Percentiles rank a stretch among this genome's conserved stretches.
These are phyloP conservation scores for Penicillium maclennaniae DNA, from an alignment of 495 filamentous ascomycete species.

Conservation along the genomic window DNA sequence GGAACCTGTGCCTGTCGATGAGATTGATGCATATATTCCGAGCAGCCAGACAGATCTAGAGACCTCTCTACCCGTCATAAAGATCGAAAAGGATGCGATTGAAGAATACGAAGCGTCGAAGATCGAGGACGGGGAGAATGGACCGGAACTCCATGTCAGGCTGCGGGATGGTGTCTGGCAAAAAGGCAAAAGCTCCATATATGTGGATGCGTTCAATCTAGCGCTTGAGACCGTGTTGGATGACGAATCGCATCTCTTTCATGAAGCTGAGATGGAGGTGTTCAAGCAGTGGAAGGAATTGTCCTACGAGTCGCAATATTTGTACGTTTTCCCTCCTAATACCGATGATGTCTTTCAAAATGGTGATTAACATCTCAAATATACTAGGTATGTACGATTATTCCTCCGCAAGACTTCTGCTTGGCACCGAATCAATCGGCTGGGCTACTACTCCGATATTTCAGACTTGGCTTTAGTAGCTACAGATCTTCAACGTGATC, in stretches of 20 bases:
- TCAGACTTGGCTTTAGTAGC: conserved; percentile 65
- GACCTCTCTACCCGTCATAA: conserved; percentile 64
- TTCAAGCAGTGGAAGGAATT: conserved; percentile 73
- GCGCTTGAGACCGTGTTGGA: conserved; percentile 86
- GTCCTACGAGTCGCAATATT: conserved; percentile 83
- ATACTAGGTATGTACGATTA: conserved; percentile 74
- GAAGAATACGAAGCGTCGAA: conserved; percentile 70
- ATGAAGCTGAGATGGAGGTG: conserved; percentile 70
- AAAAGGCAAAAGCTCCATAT: conserved; percentile 76
- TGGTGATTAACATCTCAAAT: conserved; percentile 1
- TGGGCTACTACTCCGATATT: conserved; percentile 82
- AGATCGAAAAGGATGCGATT: conserved; percentile 67
- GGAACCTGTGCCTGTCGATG: conserved; percentile 27
- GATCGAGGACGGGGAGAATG: conserved; percentile 34
- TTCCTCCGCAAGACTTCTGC: conserved; percentile 92
- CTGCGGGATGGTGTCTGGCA: conserved; percentile 55
- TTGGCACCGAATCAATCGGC: conserved; percentile 79
- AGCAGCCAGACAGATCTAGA: conserved; percentile 67
- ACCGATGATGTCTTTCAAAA: not conserved
- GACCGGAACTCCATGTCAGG: conserved; percentile 41
- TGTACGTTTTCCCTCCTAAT: conserved; percentile 52
- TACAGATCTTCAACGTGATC: conserved; percentile 46
- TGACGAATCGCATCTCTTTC: conserved; percentile 86
- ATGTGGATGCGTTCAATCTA: conserved; percentile 95
- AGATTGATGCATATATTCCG: conserved; percentile 34